Evolutionary conservation across 139 green algal genomes (phyloP), one percentile per base, ranked within the genome.

Genomic region (Coelastrella sp.): DNA sequence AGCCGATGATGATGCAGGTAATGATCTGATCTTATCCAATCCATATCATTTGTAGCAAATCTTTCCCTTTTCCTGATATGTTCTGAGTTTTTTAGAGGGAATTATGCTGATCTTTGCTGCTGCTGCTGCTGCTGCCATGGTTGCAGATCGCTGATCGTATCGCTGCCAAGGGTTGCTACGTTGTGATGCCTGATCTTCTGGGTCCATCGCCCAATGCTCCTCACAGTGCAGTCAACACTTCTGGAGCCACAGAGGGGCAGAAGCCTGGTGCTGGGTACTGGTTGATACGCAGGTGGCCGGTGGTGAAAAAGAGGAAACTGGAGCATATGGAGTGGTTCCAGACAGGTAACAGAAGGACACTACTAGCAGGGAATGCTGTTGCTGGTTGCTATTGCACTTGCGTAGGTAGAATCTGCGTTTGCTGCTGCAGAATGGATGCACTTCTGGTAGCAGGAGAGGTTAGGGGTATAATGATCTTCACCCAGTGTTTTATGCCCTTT

Each of bases 141-240:
- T 40, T 41, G 27, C 34, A 74, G 66, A 27, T 74, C 30, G 66
- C 66, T 51, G 66, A 74, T 23, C 35, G 35, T 38, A 15, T 48
- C 2, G 75, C 75, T 13, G 8, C 51, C 53, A 82, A 59, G 66
- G 53, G 53, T 27, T 51, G 35, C n/a, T 19, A 71, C 2, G 75
- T 82, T 2, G 23, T 82, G 3, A 40, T 82, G 75, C 21, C 75
- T 34, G 75, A 82, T 35, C 25, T 82, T 7, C 75, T 82, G 35
- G 75, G 75, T 4, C 53, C 75, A 5, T 5, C 35, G 0, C 3
- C 75, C 2, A 9, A 17, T 21, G 23, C 11, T 13, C 11, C 11
- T 2, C 37, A 53, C 34, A 59, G 34, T 38, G 66, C 30, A 23
- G 0, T 82, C 4, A 17, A 8, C 21, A 82, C 51, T 13, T 41